Percentiles rank a stretch among this genome's conserved stretches.
Conservation (phyloP, 306 rosid species). For the Biancaea sappan region DNA sequence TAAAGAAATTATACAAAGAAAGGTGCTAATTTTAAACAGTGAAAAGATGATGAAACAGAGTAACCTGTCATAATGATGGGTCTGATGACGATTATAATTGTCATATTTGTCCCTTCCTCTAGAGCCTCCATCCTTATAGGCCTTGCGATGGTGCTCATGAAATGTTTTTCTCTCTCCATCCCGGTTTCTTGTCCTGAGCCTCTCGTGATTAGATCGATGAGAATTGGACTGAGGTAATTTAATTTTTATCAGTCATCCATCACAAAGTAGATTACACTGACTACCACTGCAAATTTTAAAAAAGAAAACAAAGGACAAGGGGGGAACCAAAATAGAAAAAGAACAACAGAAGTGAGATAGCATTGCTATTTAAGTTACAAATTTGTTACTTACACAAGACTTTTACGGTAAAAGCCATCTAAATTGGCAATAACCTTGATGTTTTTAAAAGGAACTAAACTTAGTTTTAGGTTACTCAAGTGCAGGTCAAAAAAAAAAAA, state of each 20-base stretch:
- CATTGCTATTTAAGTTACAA: neutral
- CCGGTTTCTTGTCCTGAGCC: conserved; percentile 46
- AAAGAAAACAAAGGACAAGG: neutral
- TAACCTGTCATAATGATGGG: conserved; percentile 62
- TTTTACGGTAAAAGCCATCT: neutral
- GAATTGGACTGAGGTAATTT: conserved; percentile 51
- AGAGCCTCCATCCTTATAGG: conserved; percentile 51
- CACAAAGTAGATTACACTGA: neutral
- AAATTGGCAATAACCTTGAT: conserved; percentile 1
- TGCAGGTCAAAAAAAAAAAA: conserved; percentile 12
- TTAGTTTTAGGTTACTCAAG: neutral
- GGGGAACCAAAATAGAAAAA: neutral
- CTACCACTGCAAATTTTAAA: conserved; percentile 15
- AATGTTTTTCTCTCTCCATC: conserved; percentile 51
- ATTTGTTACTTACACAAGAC: conserved; percentile 3
- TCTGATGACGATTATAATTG: conserved; percentile 39
- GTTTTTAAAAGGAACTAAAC: neutral
- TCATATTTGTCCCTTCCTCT: conserved; percentile 52
- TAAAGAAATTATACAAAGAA: neutral
- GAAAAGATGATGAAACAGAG: conserved; percentile 23
- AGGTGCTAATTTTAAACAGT: neutral
- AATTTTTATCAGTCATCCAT: conserved; percentile 20
- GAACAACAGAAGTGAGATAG: neutral
- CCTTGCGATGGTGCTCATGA: conserved; percentile 44
- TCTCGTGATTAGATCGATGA: conserved; percentile 55